Base-by-base conservation (phyloP, 1,139 yeast genomes). In the Pichia sp. region DNA sequence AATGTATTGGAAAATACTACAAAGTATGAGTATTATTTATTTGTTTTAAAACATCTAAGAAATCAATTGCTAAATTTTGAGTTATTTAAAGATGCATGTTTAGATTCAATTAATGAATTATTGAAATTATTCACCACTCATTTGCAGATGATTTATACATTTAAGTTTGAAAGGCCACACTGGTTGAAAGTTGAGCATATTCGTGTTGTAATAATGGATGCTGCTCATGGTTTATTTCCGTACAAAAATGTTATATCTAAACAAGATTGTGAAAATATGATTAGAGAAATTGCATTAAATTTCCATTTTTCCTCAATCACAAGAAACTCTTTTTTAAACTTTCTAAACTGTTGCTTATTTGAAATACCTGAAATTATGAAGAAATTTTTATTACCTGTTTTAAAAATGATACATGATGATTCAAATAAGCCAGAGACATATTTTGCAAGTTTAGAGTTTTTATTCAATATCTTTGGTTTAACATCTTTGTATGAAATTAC, bases 21-120 rank as follows among this genome's bases (percentile, higher is more conserved):
- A 19, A 71, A 74, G 43, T 84, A 91, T 89, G 91, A 82, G 47
- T 60, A 78, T 1, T 85, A 78, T 55, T 76, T 88, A 0, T 81
- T 69, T 53, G 61, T 78, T 1, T 67, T 84, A 69, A 76, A 83
- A 0, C 88, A 82, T 58, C 69, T 83, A 43, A 79, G 87, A 50
- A 74, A 85, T 0, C 95, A 86, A 55, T 57, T 87, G 27, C 68
- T 88, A 4, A 81, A 81, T 51, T 60, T 79, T 49, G 67, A 66
- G 15, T 62, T 86, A 9, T 83, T 82, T 50, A 57, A 58, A 29
- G 61, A 66, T 13, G 68, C 74, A 41, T 63, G 63, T 5, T 37
- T 24, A 5, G 65, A 65, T 3, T 71, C 71, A 28, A 68, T 84
- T 13, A 55, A 65, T 24, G 60, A 63, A 21, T 64, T 85, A 29